A percentile compares a stretch with the other conserved stretches of the same genome.
Evolutionary conservation across 2,329 filamentous ascomycete genomes (phyloP).

Genomic region (Coniella vitis): DNA sequence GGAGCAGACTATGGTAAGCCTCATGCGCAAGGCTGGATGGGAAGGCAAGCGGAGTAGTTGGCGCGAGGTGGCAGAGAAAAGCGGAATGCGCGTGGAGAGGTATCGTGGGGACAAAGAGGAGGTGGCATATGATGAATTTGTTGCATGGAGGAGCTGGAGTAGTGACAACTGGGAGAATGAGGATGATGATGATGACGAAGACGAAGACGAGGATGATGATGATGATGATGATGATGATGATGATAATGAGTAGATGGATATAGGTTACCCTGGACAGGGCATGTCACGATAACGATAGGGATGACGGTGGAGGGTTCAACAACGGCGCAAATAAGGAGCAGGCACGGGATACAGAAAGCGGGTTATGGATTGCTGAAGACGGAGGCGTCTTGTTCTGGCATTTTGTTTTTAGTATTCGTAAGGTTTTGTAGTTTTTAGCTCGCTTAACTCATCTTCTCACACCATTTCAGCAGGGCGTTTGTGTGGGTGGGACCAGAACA

Average conservation of each 20-base stretch:
- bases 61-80: slow-evolving; percentile 57
- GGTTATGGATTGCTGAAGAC: too few species aligned
- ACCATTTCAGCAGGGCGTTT: too few species aligned
- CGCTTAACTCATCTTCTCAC: too few species aligned
- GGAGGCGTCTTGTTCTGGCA: too few species aligned
- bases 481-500: too few species aligned
- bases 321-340: too few species aligned
- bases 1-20: slow-evolving; percentile 80
- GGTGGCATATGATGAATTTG: slow-evolving; percentile 66
- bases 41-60: slow-evolving; percentile 71
- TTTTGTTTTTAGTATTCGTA: too few species aligned
- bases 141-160: slow-evolving; percentile 72
- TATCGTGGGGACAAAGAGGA: slow-evolving; percentile 81
- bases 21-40: slow-evolving; percentile 96
- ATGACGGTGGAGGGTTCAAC: too few species aligned
- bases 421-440: too few species aligned
- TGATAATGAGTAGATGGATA: not conserved
- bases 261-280: not conserved
- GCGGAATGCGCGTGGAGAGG: slow-evolving; percentile 60
- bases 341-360: too few species aligned
- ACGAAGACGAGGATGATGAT: not conserved
- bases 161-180: slow-evolving; percentile 25
- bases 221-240: not conserved
- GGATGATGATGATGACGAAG: not conserved
- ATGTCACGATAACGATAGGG: not conserved